Percentiles rank a stretch among this genome's conserved stretches.
Evolutionary conservation across 179 eudicot species (phyloP).

Genomic region (Spinacia oleracea): DNA sequence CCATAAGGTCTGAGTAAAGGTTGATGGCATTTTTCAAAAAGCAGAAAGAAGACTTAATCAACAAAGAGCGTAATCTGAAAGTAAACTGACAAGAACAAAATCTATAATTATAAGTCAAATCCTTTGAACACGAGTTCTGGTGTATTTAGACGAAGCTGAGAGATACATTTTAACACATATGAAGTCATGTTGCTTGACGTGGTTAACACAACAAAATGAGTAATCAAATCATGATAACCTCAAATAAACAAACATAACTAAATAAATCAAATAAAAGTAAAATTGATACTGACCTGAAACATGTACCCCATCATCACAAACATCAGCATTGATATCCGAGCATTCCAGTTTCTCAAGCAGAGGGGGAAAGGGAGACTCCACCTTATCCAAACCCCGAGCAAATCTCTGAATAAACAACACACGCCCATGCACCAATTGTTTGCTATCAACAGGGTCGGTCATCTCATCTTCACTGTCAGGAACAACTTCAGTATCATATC

Average conservation of each 20-base stretch:
- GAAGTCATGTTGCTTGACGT: neutral
- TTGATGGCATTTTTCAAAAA: no score
- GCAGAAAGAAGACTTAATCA: neutral
- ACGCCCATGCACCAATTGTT: neutral
- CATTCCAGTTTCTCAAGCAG: conserved; percentile 1
- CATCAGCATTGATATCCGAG: neutral
- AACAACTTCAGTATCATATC: conserved; percentile 44
- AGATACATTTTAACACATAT: neutral
- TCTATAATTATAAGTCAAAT: no score
- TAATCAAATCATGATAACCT: neutral
- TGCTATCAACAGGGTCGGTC: conserved; percentile 19
- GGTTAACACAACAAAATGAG: no score
- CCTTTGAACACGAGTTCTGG: neutral
- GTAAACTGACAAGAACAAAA: neutral
- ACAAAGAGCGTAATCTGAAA: neutral
- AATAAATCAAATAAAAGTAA: neutral
- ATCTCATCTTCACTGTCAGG: conserved; percentile 72
- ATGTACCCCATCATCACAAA: neutral
- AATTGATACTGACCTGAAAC: conserved; percentile 24
- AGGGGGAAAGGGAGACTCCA: neutral
- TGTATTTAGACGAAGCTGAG: neutral
- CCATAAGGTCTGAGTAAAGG: neutral
- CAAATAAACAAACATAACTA: neutral
- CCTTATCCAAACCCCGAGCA: conserved; percentile 6
- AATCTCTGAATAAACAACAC: neutral